Evolutionary conservation across 495 filamentous ascomycete species (phyloP), one percentile per base, ranked within the genome.

Genomic region (Aspergillus carlsbadensis): DNA sequence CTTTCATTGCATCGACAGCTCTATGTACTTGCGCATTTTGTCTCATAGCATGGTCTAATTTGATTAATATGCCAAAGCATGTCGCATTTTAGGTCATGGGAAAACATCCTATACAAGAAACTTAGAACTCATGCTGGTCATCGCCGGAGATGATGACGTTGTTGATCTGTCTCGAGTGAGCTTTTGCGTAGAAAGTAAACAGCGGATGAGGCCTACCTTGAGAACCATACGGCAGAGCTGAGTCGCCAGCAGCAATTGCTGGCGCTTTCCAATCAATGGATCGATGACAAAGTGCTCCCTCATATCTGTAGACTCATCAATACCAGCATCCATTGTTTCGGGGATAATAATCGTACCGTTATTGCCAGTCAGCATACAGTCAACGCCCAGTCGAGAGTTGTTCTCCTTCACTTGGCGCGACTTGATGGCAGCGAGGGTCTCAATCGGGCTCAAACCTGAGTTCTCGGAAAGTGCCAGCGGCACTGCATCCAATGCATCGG

Each of bases 221-320:
- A 99, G 83, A 61, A 99, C 94, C 94, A 99, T 99, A 54, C 94
- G 87, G 79, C 95, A 98, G 24, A 99, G 83, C 77, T 99, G 94
- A 17, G 94, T 98, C 14, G 94, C 94, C 49, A 99, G 81, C 70
- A 96, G 80, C 55, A 99, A 82, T 75, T 99, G 94, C 78, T 96
- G 91, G 67, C 91, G 84, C 81, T 99, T 99, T 57, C 92, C 92
- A 66, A 99, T 98, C 55, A 99, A 77, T 26, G 94, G 94, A 65
- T 99, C 94, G 65, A 99, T 96, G 54, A 96, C 95, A 73, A 98
- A 98, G 59, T 93, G 88, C 68, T 96, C 84, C 71, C 87, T 87
- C 94, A 98, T 98, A 73, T 97, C 88, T 87, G 54, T 31, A 59
- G 42, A 56, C 44, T 18, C 11, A 8, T 57, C 29, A 56, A 50